phyloP scores from a whole-genome alignment of 768 basidiomycete species.

The Hericium rajendrae region DNA sequence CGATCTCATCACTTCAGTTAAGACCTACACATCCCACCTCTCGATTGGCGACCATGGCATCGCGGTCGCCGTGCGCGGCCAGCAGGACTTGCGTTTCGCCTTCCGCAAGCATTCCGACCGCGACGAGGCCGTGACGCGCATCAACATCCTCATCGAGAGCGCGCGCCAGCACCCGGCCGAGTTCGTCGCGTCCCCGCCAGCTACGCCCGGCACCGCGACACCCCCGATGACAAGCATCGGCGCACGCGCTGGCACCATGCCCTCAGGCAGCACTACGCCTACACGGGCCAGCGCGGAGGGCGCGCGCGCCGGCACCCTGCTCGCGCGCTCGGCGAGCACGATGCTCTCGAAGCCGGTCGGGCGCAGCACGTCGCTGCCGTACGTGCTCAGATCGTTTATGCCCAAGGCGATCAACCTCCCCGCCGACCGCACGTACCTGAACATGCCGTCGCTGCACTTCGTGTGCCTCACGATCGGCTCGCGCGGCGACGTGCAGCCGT shows the following conservation, averaged over 20 bases:
- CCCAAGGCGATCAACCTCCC: slow-evolving; percentile 45
- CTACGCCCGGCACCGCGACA: not conserved
- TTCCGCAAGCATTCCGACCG: slow-evolving; percentile 1
- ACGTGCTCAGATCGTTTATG: slow-evolving; percentile 22
- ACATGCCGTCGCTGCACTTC: slow-evolving; percentile 38
- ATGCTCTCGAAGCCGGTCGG: slow-evolving; percentile 39
- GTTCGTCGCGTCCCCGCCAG: not conserved
- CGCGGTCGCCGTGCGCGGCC: slow-evolving; percentile 6
- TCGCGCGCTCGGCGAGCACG: slow-evolving; percentile 21
- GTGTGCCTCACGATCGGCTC: slow-evolving; percentile 58
- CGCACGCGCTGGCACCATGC: not conserved
- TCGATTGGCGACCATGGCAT: slow-evolving; percentile 2
- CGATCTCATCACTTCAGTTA: slow-evolving; percentile 4
- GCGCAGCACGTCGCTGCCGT: slow-evolving; percentile 21
- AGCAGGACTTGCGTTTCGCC: slow-evolving; percentile 5
- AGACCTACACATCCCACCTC: not conserved
- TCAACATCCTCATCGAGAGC: not conserved
- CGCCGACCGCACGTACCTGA: slow-evolving; percentile 21
- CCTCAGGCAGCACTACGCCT: not conserved
- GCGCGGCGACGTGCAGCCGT: slow-evolving; percentile 43
- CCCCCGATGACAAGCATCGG: not conserved
- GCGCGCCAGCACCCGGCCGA: not conserved
- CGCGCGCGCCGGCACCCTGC: not conserved
- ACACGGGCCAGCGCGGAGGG: not conserved
- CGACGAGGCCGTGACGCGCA: slow-evolving; percentile 3